phyloP scores from a whole-genome alignment of 192 early-diverging fungal species.

The Backusella morwellensis region DNA sequence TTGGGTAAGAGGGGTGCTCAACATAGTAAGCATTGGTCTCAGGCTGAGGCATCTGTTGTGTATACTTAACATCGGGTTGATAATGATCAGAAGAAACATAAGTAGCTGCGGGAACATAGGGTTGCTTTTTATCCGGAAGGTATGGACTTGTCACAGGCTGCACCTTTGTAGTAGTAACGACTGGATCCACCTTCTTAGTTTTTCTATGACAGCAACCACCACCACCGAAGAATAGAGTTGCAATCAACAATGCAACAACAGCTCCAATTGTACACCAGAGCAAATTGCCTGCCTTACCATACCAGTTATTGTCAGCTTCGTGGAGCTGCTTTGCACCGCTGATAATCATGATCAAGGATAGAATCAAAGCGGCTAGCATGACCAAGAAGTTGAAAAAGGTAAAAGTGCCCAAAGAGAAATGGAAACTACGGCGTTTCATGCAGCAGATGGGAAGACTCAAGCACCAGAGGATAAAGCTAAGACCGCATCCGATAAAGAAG shows the following conservation, averaged over 20 bases:
- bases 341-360: slow-evolving; percentile 3
- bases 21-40: background rate
- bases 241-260: background rate
- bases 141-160: background rate
- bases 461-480: slow-evolving; percentile 19
- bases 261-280: slow-evolving; percentile 17
- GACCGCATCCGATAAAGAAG: slow-evolving; percentile 15
- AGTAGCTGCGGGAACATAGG: background rate
- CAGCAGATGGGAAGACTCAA: slow-evolving; percentile 6
- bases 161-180: background rate
- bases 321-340: background rate
- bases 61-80: background rate
- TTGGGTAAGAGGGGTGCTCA: background rate
- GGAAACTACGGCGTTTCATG: background rate
- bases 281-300: background rate
- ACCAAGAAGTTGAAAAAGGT: slow-evolving; percentile 14
- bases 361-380: slow-evolving; percentile 12
- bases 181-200: background rate
- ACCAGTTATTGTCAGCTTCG: slow-evolving; percentile 7
- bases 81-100: background rate
- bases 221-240: background rate
- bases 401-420: background rate
- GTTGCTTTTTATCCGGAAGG: background rate
- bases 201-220: background rate
- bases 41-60: background rate